Base-by-base conservation (phyloP, 768 basidiomycete species). In the Sistotremastrum niveocremeum region DNA sequence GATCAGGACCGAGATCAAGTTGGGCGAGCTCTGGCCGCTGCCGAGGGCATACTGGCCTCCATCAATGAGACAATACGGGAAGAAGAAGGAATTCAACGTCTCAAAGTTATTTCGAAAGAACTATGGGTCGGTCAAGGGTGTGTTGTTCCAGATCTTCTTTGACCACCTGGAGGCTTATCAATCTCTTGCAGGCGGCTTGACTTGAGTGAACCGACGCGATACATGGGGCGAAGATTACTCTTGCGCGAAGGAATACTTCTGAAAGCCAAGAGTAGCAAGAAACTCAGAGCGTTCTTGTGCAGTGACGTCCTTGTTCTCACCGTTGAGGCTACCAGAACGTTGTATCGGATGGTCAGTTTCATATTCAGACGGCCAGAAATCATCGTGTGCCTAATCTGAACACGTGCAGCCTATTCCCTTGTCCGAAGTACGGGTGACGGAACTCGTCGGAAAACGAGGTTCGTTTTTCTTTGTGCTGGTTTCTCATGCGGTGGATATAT, bases 31-130 rank as follows among this genome's bases (percentile, higher is more conserved):
- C 70, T 85, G 1, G 62, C 70, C 6, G 74, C 69, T 9, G 75
- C 88, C 0, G 88, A 94, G 65, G 66, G 64, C 7, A 76, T 91
- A 5, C 71, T 97, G 0, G 73, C 69, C 6, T 66, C 76, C 35
- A 91, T 97, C 58, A 99, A 98, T 57, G 93, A 95, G 58, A 70
- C 79, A 2, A 85, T 98, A 30, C 72, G 93, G 4, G 76, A 84
- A 12, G 82, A 81, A 47, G 91, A 98, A 61, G 79, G 82, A 1
- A 62, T 68, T 6, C 86, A 87, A 52, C 75, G 82, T n/a, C 67
- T 99, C 2, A 70, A 70, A 40, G 67, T 65, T 28, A 72, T 97
- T 34, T 89, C 85, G 10, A 76, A 83, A 48, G 66, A 84, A 55
- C 67, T 98, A 4, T 91, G 85, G 81, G 80, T 97, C 48, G 89